Conservation (phyloP, 495 filamentous ascomycete genomes). For the Podospora appendiculata region DNA sequence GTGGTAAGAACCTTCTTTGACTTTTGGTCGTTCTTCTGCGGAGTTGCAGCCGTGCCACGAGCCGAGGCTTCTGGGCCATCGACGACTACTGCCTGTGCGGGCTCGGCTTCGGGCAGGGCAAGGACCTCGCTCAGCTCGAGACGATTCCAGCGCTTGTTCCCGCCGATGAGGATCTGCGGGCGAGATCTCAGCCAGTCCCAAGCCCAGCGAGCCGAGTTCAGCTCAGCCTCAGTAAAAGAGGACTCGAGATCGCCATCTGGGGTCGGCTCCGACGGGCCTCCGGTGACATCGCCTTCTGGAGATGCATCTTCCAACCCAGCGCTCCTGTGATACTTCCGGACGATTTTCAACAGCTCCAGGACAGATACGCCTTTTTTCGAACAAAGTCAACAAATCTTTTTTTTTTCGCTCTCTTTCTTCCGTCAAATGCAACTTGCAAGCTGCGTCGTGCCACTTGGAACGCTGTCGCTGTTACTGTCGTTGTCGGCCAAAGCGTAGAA, state of each 20-base stretch:
- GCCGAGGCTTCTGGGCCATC: not conserved
- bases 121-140: conserved; percentile 32
- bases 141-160: conserved; percentile 31
- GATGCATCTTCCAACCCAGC: conserved; percentile 4
- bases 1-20: conserved; percentile 18
- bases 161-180: conserved; percentile 35
- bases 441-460: not conserved
- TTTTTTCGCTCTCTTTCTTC: no score
- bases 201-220: conserved; percentile 29
- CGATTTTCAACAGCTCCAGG: conserved; percentile 18
- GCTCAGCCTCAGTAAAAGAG: conserved; percentile 16
- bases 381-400: conserved; percentile 9
- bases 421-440: not conserved
- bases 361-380: conserved; percentile 16
- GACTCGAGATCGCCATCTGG: conserved; percentile 13
- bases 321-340: conserved; percentile 20
- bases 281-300: not conserved
- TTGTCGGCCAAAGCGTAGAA: no score
- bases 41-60: not conserved
- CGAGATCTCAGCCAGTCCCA: conserved; percentile 38
- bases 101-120: conserved; percentile 26
- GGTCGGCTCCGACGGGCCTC: not conserved
- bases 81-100: not conserved
- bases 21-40: not conserved
- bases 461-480: no score